Conservation (phyloP, 2,329 filamentous ascomycete species). For the Paraconiothyrium brasiliense region DNA sequence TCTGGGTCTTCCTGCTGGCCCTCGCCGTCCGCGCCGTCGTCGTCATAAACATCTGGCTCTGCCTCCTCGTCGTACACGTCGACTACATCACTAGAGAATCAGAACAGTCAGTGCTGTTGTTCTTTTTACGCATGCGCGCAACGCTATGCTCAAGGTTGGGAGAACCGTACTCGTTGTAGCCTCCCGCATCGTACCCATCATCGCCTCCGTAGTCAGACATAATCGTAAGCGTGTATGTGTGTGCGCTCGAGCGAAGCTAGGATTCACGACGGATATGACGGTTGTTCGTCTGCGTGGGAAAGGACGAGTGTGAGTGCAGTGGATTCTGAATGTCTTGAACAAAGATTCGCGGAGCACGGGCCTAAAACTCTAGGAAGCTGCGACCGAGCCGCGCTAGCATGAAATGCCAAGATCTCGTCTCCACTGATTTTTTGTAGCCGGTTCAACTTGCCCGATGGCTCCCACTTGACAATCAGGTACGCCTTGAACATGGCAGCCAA, state of each 20-base stretch:
- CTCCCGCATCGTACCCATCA: constrained; percentile 46
- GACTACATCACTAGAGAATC: constrained; percentile 49
- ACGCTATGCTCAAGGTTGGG: not conserved
- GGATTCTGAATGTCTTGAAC: constrained; percentile 18
- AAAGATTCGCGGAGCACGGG: constrained; percentile 21
- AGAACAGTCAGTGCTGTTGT: constrained; percentile 24
- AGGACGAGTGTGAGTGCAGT: not conserved
- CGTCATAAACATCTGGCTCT: constrained; percentile 72
- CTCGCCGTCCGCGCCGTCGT: constrained; percentile 66
- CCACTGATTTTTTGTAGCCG: constrained; percentile 14
- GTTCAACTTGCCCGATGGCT: not conserved
- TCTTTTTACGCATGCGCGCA: constrained; percentile 12
- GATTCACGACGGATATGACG: not conserved
- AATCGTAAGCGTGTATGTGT: constrained; percentile 18
- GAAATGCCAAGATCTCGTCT: constrained; percentile 8
- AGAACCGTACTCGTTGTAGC: constrained; percentile 40
- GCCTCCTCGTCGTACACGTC: constrained; percentile 68
- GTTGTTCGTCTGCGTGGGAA: constrained; percentile 8
- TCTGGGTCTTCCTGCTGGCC: constrained; percentile 47
- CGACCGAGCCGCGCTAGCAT: constrained; percentile 17
- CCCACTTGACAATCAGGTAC: not conserved
- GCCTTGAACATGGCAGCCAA: constrained; percentile 37
- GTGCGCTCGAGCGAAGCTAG: not conserved
- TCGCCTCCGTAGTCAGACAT: constrained; percentile 60
- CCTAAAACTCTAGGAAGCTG: constrained; percentile 23